Evolutionary conservation across 1,284 basidiomycete species (phyloP), one percentile per base, ranked within the genome.

Genomic region (Sanghuangporus baumii): DNA sequence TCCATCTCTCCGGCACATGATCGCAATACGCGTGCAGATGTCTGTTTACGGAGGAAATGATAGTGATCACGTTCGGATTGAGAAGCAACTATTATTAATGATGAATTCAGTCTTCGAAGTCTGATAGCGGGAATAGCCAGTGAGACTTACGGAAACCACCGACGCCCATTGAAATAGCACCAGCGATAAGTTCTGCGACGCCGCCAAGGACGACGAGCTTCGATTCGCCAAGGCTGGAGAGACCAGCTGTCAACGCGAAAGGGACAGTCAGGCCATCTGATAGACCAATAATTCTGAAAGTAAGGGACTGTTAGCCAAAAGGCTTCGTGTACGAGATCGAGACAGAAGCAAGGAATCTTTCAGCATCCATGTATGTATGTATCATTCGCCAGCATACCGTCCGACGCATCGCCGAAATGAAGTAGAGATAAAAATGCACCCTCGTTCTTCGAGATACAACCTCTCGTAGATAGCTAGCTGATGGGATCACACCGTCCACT

Each of bases 101-200:
- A 26, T 20, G n/a, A 14, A 1, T 23, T 26, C 14, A 26, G 26
- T n/a, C 20, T 20, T 12, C 20, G 12, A 7, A 46, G 6, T n/a
- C 7, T 7, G 7, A 12, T 18, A n/a, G 50, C 6, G 23, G 26
- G 20, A 12, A n/a, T 23, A 51, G 20, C 23, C 8, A 23, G 7
- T 26, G 31, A 34, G 31, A 70, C 72, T 58, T 65, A 77, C 75
- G 88, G 81, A 96, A 98, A 26, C 96, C 96, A 62, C 96, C 96
- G 56, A 98, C 91, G 65, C 96, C 96, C 96, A 98, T 99, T 0
- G 88, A 90, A 66, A 98, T 93, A 8, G 94, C 92, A n/a, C 96
- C 95, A 2, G 94, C 93, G 64, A 95, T 92, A 67, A 97, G 87
- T 74, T 98, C 93, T 34, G 96, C 93, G 57, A 97, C 77, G 55